phyloP scores from a whole-genome alignment of 2,329 filamentous ascomycete species.

The Cryphonectria japonica region DNA sequence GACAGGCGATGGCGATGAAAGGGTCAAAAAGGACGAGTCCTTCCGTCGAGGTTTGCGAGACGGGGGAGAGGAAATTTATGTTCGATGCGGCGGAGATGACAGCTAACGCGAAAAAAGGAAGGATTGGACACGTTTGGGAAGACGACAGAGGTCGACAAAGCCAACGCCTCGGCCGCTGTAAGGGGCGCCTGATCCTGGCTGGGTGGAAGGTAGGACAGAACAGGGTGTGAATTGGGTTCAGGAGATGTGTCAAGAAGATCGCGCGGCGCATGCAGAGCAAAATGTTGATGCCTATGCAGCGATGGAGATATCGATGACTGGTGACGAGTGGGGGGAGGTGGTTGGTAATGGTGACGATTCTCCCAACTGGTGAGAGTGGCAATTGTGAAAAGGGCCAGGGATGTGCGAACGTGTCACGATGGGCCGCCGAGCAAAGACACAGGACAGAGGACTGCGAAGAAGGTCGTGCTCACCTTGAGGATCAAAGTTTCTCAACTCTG shows the following conservation, averaged over 20 bases:
- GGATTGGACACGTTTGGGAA: constrained; percentile 27
- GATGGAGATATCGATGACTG: constrained; percentile 18
- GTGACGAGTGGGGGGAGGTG: constrained; percentile 4
- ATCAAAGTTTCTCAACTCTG: constrained; percentile 25
- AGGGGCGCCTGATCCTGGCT: constrained; percentile 14
- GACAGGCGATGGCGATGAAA: constrained; percentile 11
- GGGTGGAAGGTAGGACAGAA: constrained; percentile 2
- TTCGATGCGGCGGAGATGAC: constrained; percentile 26
- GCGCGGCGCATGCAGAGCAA: constrained; percentile 12
- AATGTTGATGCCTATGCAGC: constrained; percentile 13
- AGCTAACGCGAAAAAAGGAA: constrained; percentile 24
- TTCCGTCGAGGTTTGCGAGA: not conserved
- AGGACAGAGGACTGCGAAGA: constrained; percentile 13
- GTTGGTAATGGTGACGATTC: not conserved
- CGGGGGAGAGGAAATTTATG: constrained; percentile 16
- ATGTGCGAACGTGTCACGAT: constrained; percentile 22
- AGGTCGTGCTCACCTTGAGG: constrained; percentile 22
- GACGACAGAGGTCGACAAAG: constrained; percentile 17
- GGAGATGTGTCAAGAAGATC: constrained; percentile 15
- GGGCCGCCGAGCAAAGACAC: not conserved
- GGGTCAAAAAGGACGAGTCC: not conserved
- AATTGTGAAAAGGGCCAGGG: not conserved
- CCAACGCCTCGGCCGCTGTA: constrained; percentile 28
- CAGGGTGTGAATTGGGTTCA: constrained; percentile 1
- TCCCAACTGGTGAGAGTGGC: constrained; percentile 1